Evolutionary conservation across 768 basidiomycete species (phyloP).

Genomic region (Trametes gibbosa): DNA sequence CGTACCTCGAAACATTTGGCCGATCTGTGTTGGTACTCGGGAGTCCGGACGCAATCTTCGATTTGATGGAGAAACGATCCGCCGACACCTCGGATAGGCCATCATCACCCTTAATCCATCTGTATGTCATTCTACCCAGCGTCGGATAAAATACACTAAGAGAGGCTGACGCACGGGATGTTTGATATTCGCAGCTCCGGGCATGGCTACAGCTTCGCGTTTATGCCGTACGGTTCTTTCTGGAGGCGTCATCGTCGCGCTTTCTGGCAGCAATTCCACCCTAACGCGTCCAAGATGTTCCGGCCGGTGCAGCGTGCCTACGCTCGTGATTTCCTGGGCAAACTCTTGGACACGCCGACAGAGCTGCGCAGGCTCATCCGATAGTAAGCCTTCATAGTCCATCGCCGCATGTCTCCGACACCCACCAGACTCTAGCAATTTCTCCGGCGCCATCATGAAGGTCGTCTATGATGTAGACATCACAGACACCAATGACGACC

Average conservation of each 20-base stretch:
- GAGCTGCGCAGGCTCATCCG: background rate
- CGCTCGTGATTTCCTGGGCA: background rate
- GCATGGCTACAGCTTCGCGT: background rate
- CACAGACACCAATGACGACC: conserved; percentile 26
- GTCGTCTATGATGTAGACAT: conserved; percentile 30
- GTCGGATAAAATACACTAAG: no score
- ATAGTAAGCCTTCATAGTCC: background rate
- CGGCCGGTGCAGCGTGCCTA: background rate
- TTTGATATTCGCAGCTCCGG: background rate
- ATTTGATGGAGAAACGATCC: background rate
- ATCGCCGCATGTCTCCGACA: background rate
- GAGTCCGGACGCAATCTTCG: background rate
- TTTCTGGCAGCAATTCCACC: conserved; percentile 7
- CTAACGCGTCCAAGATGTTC: background rate
- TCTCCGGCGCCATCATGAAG: conserved; percentile 17
- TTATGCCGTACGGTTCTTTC: conserved; percentile 8
- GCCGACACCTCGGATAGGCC: background rate
- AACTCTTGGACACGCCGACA: background rate
- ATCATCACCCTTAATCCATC: background rate
- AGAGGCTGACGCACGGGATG: no score
- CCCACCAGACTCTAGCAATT: background rate
- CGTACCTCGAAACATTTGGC: background rate
- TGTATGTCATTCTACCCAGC: conserved; percentile 13
- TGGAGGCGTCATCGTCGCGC: conserved; percentile 13
- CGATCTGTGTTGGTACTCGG: background rate